phyloP scores from a whole-genome alignment of 495 filamentous ascomycete genomes.

The Aspergillus nanangensis region DNA sequence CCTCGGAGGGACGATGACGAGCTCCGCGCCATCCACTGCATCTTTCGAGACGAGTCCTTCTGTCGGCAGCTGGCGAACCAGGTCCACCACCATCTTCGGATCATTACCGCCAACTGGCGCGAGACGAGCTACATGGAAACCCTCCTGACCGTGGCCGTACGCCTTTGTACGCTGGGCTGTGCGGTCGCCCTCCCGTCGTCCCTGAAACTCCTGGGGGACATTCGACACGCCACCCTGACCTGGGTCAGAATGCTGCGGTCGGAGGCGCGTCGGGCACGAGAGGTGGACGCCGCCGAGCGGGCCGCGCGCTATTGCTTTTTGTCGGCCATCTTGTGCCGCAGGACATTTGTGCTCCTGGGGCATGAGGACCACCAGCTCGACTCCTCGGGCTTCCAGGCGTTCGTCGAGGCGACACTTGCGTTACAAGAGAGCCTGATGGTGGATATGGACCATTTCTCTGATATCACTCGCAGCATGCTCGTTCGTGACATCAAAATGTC shows the following conservation, averaged over 20 bases:
- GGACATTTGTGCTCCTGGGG: conserved; percentile 27
- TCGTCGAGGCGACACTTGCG: conserved; percentile 31
- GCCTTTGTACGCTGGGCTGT: conserved; percentile 28
- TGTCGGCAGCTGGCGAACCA: conserved; percentile 19
- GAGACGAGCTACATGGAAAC: conserved; percentile 35
- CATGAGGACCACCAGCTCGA: conserved; percentile 7
- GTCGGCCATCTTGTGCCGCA: conserved; percentile 28
- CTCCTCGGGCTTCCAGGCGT: conserved; percentile 22
- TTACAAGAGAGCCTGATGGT: conserved; percentile 30
- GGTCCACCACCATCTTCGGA: conserved; percentile 24
- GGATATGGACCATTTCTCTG: conserved; percentile 12
- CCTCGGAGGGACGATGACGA: conserved; percentile 11
- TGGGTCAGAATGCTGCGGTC: conserved; percentile 45
- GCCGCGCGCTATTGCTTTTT: conserved; percentile 26
- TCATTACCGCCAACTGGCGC: conserved; percentile 45
- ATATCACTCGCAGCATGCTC: conserved; percentile 25
- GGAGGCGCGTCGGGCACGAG: conserved; percentile 35
- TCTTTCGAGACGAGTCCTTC: conserved; percentile 24
- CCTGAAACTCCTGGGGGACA: conserved; percentile 12
- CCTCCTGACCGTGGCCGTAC: conserved; percentile 31
- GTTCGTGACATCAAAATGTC: conserved; percentile 45
- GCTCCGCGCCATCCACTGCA: conserved; percentile 19
- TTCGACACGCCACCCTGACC: conserved; percentile 18
- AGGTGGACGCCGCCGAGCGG: conserved; percentile 30
- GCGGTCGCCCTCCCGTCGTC: neutral